phyloP scores from a whole-genome alignment of 345 rosid species.

The Syzygium aqueum region DNA sequence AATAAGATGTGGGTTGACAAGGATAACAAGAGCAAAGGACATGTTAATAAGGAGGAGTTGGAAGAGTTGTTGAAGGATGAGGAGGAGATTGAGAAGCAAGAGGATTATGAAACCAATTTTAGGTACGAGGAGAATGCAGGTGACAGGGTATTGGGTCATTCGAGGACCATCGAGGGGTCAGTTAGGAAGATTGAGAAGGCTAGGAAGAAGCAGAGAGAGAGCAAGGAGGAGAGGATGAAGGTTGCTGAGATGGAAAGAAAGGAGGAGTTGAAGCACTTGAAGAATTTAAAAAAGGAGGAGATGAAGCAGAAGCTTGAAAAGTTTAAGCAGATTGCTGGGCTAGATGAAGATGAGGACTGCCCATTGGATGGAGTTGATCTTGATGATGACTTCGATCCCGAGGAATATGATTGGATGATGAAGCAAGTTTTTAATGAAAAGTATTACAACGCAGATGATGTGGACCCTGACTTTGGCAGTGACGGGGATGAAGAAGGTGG shows the following conservation, averaged over 20 bases:
- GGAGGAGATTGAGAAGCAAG: slow-evolving; percentile 45
- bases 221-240: slow-evolving; percentile 62
- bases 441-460: slow-evolving; percentile 61
- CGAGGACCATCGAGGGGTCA: slow-evolving; percentile 65
- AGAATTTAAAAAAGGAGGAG: slow-evolving; percentile 87
- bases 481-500: slow-evolving; percentile 34
- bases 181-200: slow-evolving; percentile 75
- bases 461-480: slow-evolving; percentile 29
- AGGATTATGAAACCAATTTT: slow-evolving; percentile 48
- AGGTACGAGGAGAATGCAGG: slow-evolving; percentile 64
- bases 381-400: slow-evolving; percentile 79
- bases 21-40: slow-evolving; percentile 17
- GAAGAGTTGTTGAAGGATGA: slow-evolving; percentile 46
- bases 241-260: slow-evolving; percentile 56
- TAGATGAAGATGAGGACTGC: slow-evolving; percentile 37
- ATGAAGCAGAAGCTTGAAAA: slow-evolving; percentile 66
- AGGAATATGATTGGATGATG: slow-evolving; percentile 77
- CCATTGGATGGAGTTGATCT: slow-evolving; percentile 24
- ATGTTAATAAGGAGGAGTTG: slow-evolving; percentile 33
- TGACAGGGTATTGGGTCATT: slow-evolving; percentile 62
- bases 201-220: slow-evolving; percentile 66
- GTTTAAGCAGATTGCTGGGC: slow-evolving; percentile 62
- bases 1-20: slow-evolving; percentile 71
- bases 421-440: slow-evolving; percentile 45
- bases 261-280: slow-evolving; percentile 80